Base-by-base conservation (phyloP, 1,139 yeast genomes). In the Sugiyamaella paludigena region DNA sequence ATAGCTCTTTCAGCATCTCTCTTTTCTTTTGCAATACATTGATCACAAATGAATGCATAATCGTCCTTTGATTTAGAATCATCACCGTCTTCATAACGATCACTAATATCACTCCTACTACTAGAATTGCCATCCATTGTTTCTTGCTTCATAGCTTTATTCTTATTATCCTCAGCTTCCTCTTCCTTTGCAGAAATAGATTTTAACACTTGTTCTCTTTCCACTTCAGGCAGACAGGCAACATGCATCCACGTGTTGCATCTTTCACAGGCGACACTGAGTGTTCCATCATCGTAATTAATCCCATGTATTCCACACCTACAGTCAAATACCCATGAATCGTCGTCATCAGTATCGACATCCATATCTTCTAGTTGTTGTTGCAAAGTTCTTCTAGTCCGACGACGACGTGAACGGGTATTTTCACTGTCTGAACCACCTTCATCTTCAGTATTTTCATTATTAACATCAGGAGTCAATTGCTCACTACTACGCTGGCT, bases 161-260 rank as follows among this genome's bases (percentile, higher is more conserved):
- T 29, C 40, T 34, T 31, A 38, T 43, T 37, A 40, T 32, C 35
- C 36, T 33, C 42, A n/a, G 39, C 49, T n/a, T 31, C 29, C 28
- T 44, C 42, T 24, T 42, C 41, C 44, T 51, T 38, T n/a, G 36
- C 45, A 5, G 45, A 33, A 27, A 41, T 41, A 26, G 45, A 41
- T 13, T 34, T 41, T 28, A 41, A 41, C 30, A 41, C 45, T 27
- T 32, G 27, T 26, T 41, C 45, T 41, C 45, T 49, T 31, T 43
- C 50, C 24, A 36, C 55, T 13, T 52, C 57, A 9, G 63, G 61
- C 31, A 69, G 62, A 54, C 75, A 72, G 40, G 61, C 64, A 36
- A 70, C 63, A 52, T 72, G 76, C 62, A 71, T 68, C 76, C 76
- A 72, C 45, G 73, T 67, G 16, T 62, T 65, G 53, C 76, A 72